Base-by-base conservation (phyloP, 139 green algal genomes). In the Yamagishiella unicocca region DNA sequence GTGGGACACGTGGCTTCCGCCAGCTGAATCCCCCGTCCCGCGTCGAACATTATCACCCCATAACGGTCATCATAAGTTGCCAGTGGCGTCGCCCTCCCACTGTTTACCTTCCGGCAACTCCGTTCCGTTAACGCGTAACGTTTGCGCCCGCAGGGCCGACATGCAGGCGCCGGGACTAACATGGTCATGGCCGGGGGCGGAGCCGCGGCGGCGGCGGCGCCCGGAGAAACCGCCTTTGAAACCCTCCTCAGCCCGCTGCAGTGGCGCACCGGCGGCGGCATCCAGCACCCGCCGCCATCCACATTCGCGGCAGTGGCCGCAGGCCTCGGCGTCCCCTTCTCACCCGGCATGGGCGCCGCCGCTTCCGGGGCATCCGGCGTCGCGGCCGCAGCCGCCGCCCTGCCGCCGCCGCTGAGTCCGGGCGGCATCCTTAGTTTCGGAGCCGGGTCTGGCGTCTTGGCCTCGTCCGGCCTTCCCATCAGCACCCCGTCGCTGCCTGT, bases 231-330 rank as follows among this genome's bases (percentile, higher is more conserved):
- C 9, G 79, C 79, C 27, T 37, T n/a, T n/a, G 79, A 85, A 19
- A 85, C 79, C 2, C 79, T 85, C 55, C 61, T 85, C 40, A 62
- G 61, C 31, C 79, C 79, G 3, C 40, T 85, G 79, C 79, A 85
- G 61, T 85, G 79, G 79, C 61, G 79, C 38, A 42, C 79, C 31
- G 79, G 79, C 79, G 79, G 79, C 29, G 79, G 79, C 61, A 85
- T 85, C 38, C 79, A 76, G 14, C 53, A 55, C 25, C 14, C 74
- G 8, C 6, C 72, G 8, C 45, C 25, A 8, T 74, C 66, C 33
- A 25, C 66, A 45, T 33, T 35, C 66, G 66, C 66, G 37, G 24
- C 66, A 27, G 33, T 74, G 31, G 66, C 31, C 12, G 66, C 66
- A 33, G 66, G 66, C 33, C 31, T 74, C 33, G 66, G 66, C 4